Base-by-base conservation (phyloP, 2,329 filamentous ascomycete genomes). In the Clarireedia paspali region DNA sequence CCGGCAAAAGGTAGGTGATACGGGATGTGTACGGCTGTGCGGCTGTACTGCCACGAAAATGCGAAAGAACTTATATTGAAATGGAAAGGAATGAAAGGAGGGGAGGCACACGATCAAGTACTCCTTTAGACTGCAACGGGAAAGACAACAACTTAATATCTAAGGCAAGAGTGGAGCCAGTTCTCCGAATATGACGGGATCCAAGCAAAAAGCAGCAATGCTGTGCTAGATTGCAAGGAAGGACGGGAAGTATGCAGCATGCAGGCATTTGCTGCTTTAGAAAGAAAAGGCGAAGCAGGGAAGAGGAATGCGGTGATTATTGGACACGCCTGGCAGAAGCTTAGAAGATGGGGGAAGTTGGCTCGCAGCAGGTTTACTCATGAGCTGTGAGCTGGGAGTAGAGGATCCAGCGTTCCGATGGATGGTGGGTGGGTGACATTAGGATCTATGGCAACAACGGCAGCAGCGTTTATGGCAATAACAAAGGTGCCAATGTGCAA, bases 71-170 rank as follows among this genome's bases (percentile, higher is more conserved):
- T 40, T 4, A 26, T 39, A 48, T 17, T n/a, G n/a, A 53, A 30
- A 49, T 15, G n/a, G 17, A 9, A 39, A 15, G 15, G 27, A 24
- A 42, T 27, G 3, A 10, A 54, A 14, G 34, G 26, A 46, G 45
- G 15, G 24, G 45, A 49, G 39, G 24, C 52, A 55, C 52, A 55
- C 52, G 52, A 55, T 55, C 52, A 55, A 55, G 45, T 50, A 55
- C 34, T 26, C 34, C 17, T 50, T 49, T 30, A 15, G 24, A 14
- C 26, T 39, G 27, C 42, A 30, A 14, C 40, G 46, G 36, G 40
- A 45, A 46, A n/a, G 39, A 42, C n/a, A 27, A 7, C 26, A 23
- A n/a, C 44, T 26, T n/a, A 12, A 44, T 36, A 40, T 42, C 27
- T 30, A 24, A 23, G 17, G 15, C 12, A 40, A 27, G 24, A 49